Evolutionary conservation across 176 grass and related monocot genomes (phyloP), one percentile per base, ranked within the genome.

Genomic region (Calamus simplicifolius): DNA sequence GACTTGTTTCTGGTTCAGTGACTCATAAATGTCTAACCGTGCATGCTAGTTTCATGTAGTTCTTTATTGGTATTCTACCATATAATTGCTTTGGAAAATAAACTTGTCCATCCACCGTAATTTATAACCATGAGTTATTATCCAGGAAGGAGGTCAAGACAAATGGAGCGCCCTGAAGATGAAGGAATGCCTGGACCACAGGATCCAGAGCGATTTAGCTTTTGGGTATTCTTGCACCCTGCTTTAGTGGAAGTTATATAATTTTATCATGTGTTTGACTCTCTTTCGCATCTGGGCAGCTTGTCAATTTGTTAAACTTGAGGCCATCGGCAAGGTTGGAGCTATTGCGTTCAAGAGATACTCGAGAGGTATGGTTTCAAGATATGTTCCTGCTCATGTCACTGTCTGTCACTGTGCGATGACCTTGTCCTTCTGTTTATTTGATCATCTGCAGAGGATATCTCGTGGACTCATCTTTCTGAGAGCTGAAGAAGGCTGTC

Each of bases 151-250:
- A 73, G 84, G 69, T 52, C 73, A 78, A 80, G 84, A 56, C 72
- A 85, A 67, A 61, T 85, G 43, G 75, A 92, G 80, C 61, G 19
- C 19, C 28, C 83, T 70, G 93, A 67, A 66, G 57, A 67, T 71
- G 73, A 88, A 51, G 79, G 81, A 67, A 85, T 91, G 73, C 94
- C 94, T 73, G 79, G 76, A 73, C 67, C 73, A 65, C 76, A 79
- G 6, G 81, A 98, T 77, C 79, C 84, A 73, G 88, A 98, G 80
- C 88, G 79, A 35, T 85, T 98, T 56, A 98, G 94, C 72, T 98
- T 98, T 75, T 98, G 94, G 84, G 88, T 98, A 89, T 18, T 64
- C 29, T 56, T 56, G 48, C 29, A 13, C 4, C 18, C 25, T 78
- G 61, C 67, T 54, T 65, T 59, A 6, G 62, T 54, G 69, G 52